Evolutionary conservation across 1,284 basidiomycete species (phyloP).

Genomic region (Ceratobasidium sp.): DNA sequence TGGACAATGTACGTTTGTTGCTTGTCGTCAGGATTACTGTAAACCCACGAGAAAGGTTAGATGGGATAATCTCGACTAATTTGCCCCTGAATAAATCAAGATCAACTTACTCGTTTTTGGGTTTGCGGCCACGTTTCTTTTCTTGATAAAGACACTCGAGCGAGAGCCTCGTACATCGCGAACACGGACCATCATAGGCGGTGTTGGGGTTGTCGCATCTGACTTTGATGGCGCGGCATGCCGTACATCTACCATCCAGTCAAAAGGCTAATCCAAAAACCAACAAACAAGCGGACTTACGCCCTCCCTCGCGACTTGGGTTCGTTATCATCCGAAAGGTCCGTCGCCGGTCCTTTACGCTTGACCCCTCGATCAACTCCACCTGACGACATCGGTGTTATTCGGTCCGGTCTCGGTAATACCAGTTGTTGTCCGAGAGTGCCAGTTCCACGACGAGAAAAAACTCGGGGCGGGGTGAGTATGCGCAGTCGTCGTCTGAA

Average conservation of each 20-base stretch:
- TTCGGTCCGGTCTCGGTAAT: background rate
- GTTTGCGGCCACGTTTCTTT: conserved; percentile 32
- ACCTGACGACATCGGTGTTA: conserved; percentile 20
- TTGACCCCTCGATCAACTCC: conserved; percentile 35
- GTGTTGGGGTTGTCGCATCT: conserved; percentile 28
- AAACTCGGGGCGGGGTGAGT: background rate
- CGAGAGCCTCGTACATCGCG: conserved; percentile 17
- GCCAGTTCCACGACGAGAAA: too few relatives aligned
- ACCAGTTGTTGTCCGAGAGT: too few relatives aligned
- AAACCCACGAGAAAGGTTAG: background rate
- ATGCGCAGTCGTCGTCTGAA: background rate
- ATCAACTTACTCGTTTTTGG: conserved; percentile 34
- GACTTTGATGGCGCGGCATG: conserved; percentile 28
- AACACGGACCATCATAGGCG: conserved; percentile 23
- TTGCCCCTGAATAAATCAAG: conserved; percentile 4
- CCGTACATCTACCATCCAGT: conserved; percentile 14
- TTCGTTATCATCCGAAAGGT: conserved; percentile 33
- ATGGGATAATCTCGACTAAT: background rate
- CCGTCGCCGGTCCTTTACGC: conserved; percentile 34
- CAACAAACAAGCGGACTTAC: conserved; percentile 12
- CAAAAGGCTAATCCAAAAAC: background rate
- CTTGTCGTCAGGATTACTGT: conserved; percentile 4
- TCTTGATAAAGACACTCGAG: conserved; percentile 29
- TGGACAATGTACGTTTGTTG: conserved; percentile 19
- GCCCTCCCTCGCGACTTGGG: conserved; percentile 31